Percentiles rank a stretch among this genome's conserved stretches.
Conservation (phyloP, 768 basidiomycete species). For the Ramaria sp. region DNA sequence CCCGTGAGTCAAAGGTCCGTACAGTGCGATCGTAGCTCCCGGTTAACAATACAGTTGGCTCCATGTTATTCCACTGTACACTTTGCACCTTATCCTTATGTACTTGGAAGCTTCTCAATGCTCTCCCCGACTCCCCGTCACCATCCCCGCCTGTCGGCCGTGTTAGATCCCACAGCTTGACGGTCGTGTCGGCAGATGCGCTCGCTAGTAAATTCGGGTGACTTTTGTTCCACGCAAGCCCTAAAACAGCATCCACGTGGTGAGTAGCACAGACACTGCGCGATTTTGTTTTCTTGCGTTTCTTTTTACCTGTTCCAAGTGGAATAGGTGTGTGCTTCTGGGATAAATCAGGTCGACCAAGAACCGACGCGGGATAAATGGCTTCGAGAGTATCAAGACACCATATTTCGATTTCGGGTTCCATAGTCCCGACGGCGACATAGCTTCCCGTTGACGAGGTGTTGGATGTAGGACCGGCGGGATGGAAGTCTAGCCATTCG, state of each 20-base stretch:
- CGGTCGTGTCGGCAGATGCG: slow-evolving; percentile 87
- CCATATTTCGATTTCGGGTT: slow-evolving; percentile 99
- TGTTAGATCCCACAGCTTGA: slow-evolving; percentile 94
- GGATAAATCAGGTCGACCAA: slow-evolving; percentile 82
- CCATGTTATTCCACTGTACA: slow-evolving; percentile 87
- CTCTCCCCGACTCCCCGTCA: slow-evolving; percentile 36
- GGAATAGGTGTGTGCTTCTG: slow-evolving; percentile 69
- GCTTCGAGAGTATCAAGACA: slow-evolving; percentile 88
- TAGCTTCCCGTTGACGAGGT: slow-evolving; percentile 53
- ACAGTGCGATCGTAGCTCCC: slow-evolving; percentile 94
- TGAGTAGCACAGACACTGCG: slow-evolving; percentile 50
- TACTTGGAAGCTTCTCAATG: slow-evolving; percentile 75
- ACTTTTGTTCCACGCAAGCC: slow-evolving; percentile 82
- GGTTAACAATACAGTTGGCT: slow-evolving; percentile 83
- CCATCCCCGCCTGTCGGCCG: slow-evolving; percentile 41
- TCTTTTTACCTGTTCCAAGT: slow-evolving; percentile 92
- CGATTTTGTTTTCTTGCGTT: slow-evolving; percentile 76
- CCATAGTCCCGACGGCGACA: slow-evolving; percentile 93
- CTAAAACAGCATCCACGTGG: slow-evolving; percentile 92
- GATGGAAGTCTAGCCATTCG: slow-evolving; percentile 97
- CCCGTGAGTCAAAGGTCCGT: slow-evolving; percentile 85
- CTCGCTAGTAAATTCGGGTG: slow-evolving; percentile 89
- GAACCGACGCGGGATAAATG: slow-evolving; percentile 85
- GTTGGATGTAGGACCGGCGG: slow-evolving; percentile 31
- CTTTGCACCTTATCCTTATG: slow-evolving; percentile 95